Evolutionary conservation across 345 rosid genomes (phyloP).

Genomic region (Moricandia arvensis): DNA sequence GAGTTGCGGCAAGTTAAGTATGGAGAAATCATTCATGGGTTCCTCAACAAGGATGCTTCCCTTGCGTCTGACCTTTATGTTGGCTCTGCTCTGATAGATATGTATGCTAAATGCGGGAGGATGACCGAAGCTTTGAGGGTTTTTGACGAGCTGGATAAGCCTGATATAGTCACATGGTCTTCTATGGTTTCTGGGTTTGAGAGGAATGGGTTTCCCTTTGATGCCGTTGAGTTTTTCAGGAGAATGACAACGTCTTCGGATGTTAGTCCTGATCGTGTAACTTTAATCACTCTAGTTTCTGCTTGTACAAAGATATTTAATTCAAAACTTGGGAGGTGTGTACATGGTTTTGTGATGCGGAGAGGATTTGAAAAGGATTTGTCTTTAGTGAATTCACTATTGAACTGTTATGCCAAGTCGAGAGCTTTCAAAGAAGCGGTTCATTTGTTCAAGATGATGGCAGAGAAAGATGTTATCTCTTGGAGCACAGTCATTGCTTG

Average conservation of each 20-base stretch:
- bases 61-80: constrained; percentile 44
- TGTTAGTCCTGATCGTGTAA: constrained; percentile 42
- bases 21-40: constrained; percentile 52
- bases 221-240: constrained; percentile 47
- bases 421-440: constrained; percentile 35
- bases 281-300: constrained; percentile 53
- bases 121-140: constrained; percentile 42
- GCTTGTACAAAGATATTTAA: constrained; percentile 47
- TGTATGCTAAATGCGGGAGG: constrained; percentile 52
- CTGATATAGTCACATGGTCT: constrained; percentile 59
- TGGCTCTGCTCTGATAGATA: constrained; percentile 48
- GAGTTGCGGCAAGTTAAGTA: constrained; percentile 38
- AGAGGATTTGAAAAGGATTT: constrained; percentile 41
- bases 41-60: constrained; percentile 34
- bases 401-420: constrained; percentile 54
- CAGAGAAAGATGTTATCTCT: constrained; percentile 51
- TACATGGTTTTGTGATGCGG: constrained; percentile 48
- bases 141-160: constrained; percentile 46
- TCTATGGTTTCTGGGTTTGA: constrained; percentile 59
- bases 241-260: constrained; percentile 38
- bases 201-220: constrained; percentile 41
- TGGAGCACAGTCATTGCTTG: constrained; percentile 56
- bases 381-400: constrained; percentile 43
- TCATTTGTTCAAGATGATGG: constrained; percentile 43
- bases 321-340: constrained; percentile 46